Evolutionary conservation across 176 grass and related monocot species (phyloP).

Genomic region (Luzula sylvatica): DNA sequence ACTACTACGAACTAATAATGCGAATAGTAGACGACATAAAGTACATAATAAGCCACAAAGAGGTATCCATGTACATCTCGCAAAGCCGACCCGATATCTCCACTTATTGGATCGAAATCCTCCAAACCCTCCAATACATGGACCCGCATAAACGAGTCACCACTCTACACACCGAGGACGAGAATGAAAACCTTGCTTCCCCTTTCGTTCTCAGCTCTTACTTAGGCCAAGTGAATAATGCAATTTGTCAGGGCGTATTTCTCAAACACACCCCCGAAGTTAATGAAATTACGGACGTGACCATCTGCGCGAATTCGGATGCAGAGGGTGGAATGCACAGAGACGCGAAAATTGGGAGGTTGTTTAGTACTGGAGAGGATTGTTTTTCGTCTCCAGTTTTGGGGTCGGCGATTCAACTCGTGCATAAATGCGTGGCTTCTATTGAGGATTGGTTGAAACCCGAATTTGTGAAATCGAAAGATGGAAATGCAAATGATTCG

Average conservation of each 20-base stretch:
- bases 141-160: constrained; percentile 79
- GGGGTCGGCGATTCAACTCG: constrained; percentile 66
- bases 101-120: constrained; percentile 72
- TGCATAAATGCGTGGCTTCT: constrained; percentile 71
- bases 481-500: background rate
- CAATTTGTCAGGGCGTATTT: constrained; percentile 75
- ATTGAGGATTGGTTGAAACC: constrained; percentile 75
- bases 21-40: constrained; percentile 80
- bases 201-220: constrained; percentile 69
- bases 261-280: constrained; percentile 31
- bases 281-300: constrained; percentile 64
- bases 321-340: constrained; percentile 54
- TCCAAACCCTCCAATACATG: constrained; percentile 83
- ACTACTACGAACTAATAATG: constrained; percentile 54
- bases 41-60: constrained; percentile 71
- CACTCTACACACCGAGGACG: constrained; percentile 70
- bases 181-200: constrained; percentile 68
- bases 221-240: constrained; percentile 61
- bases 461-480: constrained; percentile 28
- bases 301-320: constrained; percentile 35
- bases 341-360: constrained; percentile 87
- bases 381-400: constrained; percentile 30
- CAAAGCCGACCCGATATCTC: constrained; percentile 75
- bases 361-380: constrained; percentile 38
- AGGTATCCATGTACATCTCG: constrained; percentile 65